phyloP scores from a whole-genome alignment of 768 basidiomycete genomes.

The Lentinus brumalis region DNA sequence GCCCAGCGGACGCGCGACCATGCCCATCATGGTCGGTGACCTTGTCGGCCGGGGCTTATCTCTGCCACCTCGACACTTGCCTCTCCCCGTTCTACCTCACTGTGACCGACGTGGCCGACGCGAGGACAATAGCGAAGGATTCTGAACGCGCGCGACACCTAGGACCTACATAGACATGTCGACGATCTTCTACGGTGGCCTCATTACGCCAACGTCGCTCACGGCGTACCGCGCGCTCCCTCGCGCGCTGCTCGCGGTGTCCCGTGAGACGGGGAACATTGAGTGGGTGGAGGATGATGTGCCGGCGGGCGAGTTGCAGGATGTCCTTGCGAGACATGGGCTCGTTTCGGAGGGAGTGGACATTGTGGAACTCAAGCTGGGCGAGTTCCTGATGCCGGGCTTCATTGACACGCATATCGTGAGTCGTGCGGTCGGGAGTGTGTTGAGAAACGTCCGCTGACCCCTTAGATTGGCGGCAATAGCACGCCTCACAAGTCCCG shows the following conservation, averaged over 20 bases:
- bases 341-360: slow-evolving; percentile 34
- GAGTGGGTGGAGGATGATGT: slow-evolving; percentile 74
- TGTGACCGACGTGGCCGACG: background rate
- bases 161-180: slow-evolving; percentile 26
- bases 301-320: slow-evolving; percentile 44
- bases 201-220: slow-evolving; percentile 54
- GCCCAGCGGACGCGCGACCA: background rate
- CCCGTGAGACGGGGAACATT: slow-evolving; percentile 50
- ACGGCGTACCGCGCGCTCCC: slow-evolving; percentile 49
- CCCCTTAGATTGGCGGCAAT: background rate
- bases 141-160: background rate
- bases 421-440: slow-evolving; percentile 26
- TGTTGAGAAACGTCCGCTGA: background rate
- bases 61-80: too few species aligned
- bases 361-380: slow-evolving; percentile 41
- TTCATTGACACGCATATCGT: slow-evolving; percentile 93
- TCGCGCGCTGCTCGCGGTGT: slow-evolving; percentile 57
- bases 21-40: background rate
- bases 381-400: slow-evolving; percentile 80
- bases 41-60: background rate
- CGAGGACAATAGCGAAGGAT: background rate
- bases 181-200: slow-evolving; percentile 56
- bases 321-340: slow-evolving; percentile 56
- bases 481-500: slow-evolving; percentile 84
- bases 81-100: background rate